phyloP scores from a whole-genome alignment of 345 rosid species.

The Hypericum androsaemum region DNA sequence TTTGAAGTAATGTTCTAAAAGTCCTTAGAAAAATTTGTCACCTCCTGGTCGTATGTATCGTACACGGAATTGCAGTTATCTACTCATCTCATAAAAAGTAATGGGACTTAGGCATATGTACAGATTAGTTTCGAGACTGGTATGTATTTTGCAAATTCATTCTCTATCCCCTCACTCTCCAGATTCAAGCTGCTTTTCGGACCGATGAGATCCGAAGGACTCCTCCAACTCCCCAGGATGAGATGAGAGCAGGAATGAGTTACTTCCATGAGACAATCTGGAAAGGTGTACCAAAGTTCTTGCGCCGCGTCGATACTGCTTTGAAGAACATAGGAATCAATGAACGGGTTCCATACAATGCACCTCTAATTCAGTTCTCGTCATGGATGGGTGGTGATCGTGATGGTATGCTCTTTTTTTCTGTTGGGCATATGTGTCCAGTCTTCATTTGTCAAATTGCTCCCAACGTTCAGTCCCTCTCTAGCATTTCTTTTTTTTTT shows the following conservation, averaged over 20 bases:
- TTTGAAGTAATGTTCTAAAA: too few relatives aligned
- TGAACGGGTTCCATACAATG: slow-evolving; percentile 94
- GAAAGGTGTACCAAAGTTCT: slow-evolving; percentile 97
- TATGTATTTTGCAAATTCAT: neutral
- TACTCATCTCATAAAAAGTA: too few relatives aligned
- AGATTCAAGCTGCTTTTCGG: slow-evolving; percentile 99
- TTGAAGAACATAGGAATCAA: slow-evolving; percentile 87
- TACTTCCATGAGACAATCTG: slow-evolving; percentile 98
- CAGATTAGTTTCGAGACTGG: too few relatives aligned
- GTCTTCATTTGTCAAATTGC: neutral
- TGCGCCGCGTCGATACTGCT: slow-evolving; percentile 97
- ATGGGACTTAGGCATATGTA: too few relatives aligned
- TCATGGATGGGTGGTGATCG: slow-evolving; percentile 99
- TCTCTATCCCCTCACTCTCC: neutral
- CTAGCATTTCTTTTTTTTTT: neutral
- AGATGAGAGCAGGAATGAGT: slow-evolving; percentile 99
- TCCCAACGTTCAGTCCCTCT: neutral
- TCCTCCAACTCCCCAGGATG: slow-evolving; percentile 98
- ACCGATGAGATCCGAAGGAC: slow-evolving; percentile 98
- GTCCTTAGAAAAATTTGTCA: too few relatives aligned
- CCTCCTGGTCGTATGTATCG: too few relatives aligned
- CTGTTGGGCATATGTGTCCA: neutral
- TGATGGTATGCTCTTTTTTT: slow-evolving; percentile 52
- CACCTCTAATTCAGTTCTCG: slow-evolving; percentile 94
- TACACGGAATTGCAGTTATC: too few relatives aligned